A percentile compares a stretch with the other conserved stretches of the same genome.
These are phyloP conservation scores for Penicillium sp. DNA, from an alignment of 2,329 filamentous ascomycete species.

Conservation along the genomic window DNA sequence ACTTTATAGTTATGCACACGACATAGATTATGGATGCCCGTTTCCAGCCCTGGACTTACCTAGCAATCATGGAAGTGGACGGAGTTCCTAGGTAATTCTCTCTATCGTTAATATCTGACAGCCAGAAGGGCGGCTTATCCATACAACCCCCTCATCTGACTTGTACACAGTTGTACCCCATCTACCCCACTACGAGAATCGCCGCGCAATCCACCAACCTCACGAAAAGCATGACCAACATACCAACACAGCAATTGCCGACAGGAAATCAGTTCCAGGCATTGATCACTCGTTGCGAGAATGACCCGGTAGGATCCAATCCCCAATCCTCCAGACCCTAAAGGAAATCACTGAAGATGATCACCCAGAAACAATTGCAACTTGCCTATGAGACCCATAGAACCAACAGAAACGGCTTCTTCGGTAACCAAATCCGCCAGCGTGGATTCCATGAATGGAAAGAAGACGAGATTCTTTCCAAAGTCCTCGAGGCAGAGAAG, in stretches of 20 bases:
- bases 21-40: no score
- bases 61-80: no score
- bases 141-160: background rate
- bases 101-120: background rate
- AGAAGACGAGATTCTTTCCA: constrained; percentile 71
- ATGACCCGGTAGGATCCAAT: constrained; percentile 58
- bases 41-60: no score
- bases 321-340: background rate
- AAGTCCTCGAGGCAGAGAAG: constrained; percentile 60
- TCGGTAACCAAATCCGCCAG: constrained; percentile 68
- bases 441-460: constrained; percentile 65
- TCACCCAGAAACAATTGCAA: constrained; percentile 56
- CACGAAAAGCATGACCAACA: constrained; percentile 9
- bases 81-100: no score
- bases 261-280: constrained; percentile 67
- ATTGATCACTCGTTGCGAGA: constrained; percentile 63
- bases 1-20: no score
- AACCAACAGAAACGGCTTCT: constrained; percentile 68
- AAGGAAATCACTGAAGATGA: constrained; percentile 9
- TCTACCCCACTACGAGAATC: constrained; percentile 9
- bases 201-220: background rate
- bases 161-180: background rate
- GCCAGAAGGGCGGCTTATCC: background rate
- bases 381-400: constrained; percentile 70
- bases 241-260: background rate